Base-by-base conservation (phyloP, 1,139 yeast species). In the Kodamaea suecica region DNA sequence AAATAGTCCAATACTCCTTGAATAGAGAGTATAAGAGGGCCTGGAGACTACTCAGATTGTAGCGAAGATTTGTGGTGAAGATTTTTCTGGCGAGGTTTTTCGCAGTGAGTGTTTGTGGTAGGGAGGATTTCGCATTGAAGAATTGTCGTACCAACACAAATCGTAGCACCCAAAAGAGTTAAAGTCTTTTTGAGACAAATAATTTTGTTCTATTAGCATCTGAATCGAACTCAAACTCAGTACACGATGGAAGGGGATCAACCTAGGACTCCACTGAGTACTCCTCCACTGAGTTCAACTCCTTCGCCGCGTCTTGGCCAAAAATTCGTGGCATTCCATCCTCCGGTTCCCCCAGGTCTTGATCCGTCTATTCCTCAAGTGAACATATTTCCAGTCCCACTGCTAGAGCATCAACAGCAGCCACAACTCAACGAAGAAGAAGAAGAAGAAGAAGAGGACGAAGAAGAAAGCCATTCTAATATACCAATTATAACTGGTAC, bases 231-330 rank as follows among this genome's bases (percentile, higher is more conserved):
- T n/a, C n/a, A n/a, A n/a, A n/a, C n/a, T n/a, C n/a, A n/a, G n/a
- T n/a, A n/a, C 8, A 17, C 37, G 9, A 12, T 30, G 21, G 34
- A 30, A 6, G 36, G 30, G 13, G 40, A 39, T 9, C 31, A 27
- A 5, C 23, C 29, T 40, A 52, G 44, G 45, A 49, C 35, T 43
- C 59, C 17, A 52, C 62, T 5, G 63, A 63, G 2, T 52, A 46
- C 30, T 44, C 48, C 4, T 47, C 61, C 4, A 40, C 49, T 29
- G 36, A 25, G 28, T 10, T 25, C 28, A 13, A 11, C 28, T 4
- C 28, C 28, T 6, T 25, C 28, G 8, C 28, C 28, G 8, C 9
- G 10, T 13, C 4, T 25, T 15, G 10, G 17, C 14, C 17, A 25
- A 17, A 25, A 25, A 17, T 25, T 25, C 10, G 15, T 13, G 11